Conservation (phyloP, 176 grass and related monocot species). For the Lolium perenne region DNA sequence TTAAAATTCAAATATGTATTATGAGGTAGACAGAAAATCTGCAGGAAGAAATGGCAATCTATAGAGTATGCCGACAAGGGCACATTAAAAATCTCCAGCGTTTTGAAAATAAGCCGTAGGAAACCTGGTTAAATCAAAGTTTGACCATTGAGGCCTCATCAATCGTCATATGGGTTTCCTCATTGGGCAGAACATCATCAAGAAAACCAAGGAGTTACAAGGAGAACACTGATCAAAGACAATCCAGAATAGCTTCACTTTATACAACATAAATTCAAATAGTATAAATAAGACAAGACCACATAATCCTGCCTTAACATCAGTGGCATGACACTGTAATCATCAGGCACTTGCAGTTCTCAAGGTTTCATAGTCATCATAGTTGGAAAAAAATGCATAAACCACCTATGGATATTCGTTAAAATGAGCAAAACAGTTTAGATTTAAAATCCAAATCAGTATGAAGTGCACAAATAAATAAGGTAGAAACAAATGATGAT, state of each 20-base stretch:
- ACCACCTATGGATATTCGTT: not conserved
- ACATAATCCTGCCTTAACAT: not conserved
- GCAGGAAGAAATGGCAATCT: constrained; percentile 1
- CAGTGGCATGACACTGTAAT: constrained; percentile 17
- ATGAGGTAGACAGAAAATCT: not conserved
- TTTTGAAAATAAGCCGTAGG: not conserved
- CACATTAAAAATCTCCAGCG: not conserved
- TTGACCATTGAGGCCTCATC: not conserved
- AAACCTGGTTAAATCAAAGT: not conserved
- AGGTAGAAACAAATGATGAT: constrained; percentile 19
- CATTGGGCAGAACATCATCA: not conserved
- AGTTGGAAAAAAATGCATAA: not conserved
- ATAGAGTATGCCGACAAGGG: not conserved
- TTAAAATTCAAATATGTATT: not conserved
- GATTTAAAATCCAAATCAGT: not conserved
- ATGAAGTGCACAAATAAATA: not conserved
- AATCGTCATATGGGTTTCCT: not conserved
- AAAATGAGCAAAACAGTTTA: not conserved
- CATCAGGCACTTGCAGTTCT: constrained; percentile 29
- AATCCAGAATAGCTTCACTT: not conserved
- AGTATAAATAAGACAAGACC: too few species aligned
- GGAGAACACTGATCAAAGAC: not conserved
- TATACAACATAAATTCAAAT: not conserved
- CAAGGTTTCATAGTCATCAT: not conserved
- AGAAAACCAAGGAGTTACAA: not conserved